Conservation (phyloP, 2,329 filamentous ascomycete species). For the Pseudocercospora cruenta region DNA sequence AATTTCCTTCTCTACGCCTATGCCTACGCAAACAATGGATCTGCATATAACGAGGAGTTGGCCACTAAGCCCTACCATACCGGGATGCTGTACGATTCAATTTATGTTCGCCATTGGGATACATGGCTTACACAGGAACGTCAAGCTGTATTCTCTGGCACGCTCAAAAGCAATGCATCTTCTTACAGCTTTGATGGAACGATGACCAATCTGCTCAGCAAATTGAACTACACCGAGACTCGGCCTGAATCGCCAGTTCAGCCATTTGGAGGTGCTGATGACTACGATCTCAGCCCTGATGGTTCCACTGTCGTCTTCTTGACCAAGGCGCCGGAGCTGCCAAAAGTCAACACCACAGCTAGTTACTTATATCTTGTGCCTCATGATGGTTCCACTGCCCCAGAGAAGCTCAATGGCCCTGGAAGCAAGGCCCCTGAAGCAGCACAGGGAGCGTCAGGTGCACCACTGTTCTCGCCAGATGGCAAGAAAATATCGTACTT, state of each 20-base stretch:
- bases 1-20: constrained; percentile 33
- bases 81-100: constrained; percentile 54
- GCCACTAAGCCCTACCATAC: constrained; percentile 50
- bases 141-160: constrained; percentile 54
- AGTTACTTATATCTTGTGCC: constrained; percentile 34
- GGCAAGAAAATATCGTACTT: constrained; percentile 29
- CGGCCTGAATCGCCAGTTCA: constrained; percentile 31
- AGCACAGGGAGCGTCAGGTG: constrained; percentile 30
- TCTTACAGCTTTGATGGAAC: constrained; percentile 24
- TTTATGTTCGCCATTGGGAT: constrained; percentile 60
- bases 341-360: constrained; percentile 31
- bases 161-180: constrained; percentile 38
- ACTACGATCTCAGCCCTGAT: constrained; percentile 33
- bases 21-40: constrained; percentile 35
- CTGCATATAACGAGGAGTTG: constrained; percentile 54
- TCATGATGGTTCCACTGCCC: constrained; percentile 32
- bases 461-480: constrained; percentile 29
- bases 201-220: constrained; percentile 29
- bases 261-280: constrained; percentile 27
- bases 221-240: constrained; percentile 31
- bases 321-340: constrained; percentile 31
- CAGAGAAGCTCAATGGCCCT: constrained; percentile 31
- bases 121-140: constrained; percentile 53
- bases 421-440: constrained; percentile 28
- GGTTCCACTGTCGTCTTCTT: constrained; percentile 32